Conservation (phyloP, 148 eudicot species). For the Agrostemma githago region DNA sequence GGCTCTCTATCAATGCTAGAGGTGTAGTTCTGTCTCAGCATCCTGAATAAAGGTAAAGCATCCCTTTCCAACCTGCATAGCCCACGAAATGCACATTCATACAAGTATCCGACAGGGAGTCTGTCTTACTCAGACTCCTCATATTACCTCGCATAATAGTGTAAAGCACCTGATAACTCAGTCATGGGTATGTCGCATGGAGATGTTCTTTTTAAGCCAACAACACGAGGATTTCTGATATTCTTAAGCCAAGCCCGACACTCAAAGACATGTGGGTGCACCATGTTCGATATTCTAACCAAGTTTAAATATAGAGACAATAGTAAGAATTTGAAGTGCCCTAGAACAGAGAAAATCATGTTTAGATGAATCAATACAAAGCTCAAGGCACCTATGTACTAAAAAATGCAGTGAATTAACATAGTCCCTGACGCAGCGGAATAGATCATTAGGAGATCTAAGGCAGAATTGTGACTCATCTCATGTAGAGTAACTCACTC, state of each 20-base stretch:
- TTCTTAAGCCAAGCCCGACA: neutral
- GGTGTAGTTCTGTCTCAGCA: slow-evolving; percentile 70
- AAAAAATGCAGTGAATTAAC: no score
- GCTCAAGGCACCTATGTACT: no score
- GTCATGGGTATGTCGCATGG: neutral
- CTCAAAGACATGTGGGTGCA: neutral
- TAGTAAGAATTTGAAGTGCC: neutral
- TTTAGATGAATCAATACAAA: neutral
- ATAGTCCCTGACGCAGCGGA: no score
- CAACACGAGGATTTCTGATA: neutral
- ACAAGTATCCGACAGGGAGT: neutral
- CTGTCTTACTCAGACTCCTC: neutral
- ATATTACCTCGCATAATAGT: neutral
- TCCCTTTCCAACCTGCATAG: slow-evolving; percentile 80
- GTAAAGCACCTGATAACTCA: neutral
- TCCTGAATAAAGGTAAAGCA: slow-evolving; percentile 83
- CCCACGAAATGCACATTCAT: slow-evolving; percentile 11
- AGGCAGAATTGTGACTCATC: neutral
- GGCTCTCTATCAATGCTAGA: slow-evolving; percentile 71
- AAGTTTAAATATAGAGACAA: no score
- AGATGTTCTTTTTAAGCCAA: neutral
- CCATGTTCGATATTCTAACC: neutral
- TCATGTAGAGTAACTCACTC: slow-evolving; percentile 7
- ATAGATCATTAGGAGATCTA: no score
- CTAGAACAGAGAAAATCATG: neutral